Evolutionary conservation across 23 red algal genomes (phyloP), one percentile per base, ranked within the genome.

Genomic region (Cyanidiococcus yangmingshanensis): DNA sequence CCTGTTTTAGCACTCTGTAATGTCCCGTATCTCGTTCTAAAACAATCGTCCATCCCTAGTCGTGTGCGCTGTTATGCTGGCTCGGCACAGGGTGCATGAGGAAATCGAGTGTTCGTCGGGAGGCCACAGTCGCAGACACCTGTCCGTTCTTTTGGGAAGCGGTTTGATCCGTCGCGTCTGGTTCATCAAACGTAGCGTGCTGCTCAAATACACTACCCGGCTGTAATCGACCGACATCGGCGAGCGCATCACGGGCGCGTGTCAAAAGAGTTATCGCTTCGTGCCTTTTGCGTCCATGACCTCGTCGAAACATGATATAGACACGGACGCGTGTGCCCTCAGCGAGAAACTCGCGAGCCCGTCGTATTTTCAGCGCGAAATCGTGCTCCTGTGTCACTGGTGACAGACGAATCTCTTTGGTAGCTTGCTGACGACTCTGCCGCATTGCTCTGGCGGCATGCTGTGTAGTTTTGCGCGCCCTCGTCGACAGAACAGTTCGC

Each of bases 361-460:
- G 78, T 30, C 67, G 68, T 54, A 93, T 78, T 71, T 93, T 93
- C 27, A 82, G 68, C 3, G 34, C 51, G 68, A 87, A 87, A 77
- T 93, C 90, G 58, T 87, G 57, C 15, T 41, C 30, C 57, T 82
- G 84, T 30, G 83, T 93, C 29, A 57, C 58, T 33, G 90, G 90
- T 1, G 83, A 84, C 39, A 93, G 76, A 29, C 90, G 79, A 33
- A 93, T 74, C 67, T 93, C 83, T 68, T 93, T 93, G 54, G 32
- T 71, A 29, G 32, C 63, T 35, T 71, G 63, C 27, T 25, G n/a
- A 7, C 63, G 63, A 7, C 3, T 25, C 27, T 32, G 3, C 63
- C 32, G 21, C 32, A 7, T 30, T 35, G 21, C 63, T 35, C 32
- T 71, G 12, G 27, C 63, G 3, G 7, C 7, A 25, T 35, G 7